Base-by-base conservation (phyloP, 345 rosid genomes). In the Schrenkiella parvula region DNA sequence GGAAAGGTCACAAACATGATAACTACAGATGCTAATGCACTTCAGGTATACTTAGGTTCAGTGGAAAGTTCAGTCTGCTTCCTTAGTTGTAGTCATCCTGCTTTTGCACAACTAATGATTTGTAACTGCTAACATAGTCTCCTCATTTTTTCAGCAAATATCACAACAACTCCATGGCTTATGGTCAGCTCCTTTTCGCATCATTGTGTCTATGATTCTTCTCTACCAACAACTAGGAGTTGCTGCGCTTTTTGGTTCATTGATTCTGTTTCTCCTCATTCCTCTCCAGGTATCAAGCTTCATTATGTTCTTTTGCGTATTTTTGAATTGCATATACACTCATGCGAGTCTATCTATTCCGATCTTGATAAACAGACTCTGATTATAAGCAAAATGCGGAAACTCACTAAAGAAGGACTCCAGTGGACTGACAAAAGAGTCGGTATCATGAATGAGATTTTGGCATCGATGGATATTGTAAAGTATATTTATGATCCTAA, bases 181-280 rank as follows among this genome's bases (percentile, higher is more conserved):
- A 52, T 95, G 99, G 96, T 95, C 99, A 8, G 96, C 99, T 69
- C 99, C 99, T 25, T 89, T 95, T 74, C 95, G 99, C 21, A 95
- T 91, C 61, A 74, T 73, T 48, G 66, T 89, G 64, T 80, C 97
- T 18, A 83, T 95, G 96, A 80, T 83, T 79, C 95, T 95, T 78
- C 93, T 93, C 46, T 95, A 85, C 75, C 93, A 84, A 69, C 95
- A 95, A 75, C 76, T 95, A 32, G 95, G 96, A 65, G 88, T 89
- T 74, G 92, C 99, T 74, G 88, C 99, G 8, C 86, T 91, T 80
- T 80, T 95, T 35, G 97, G 99, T 38, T 84, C 96, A 3, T 34
- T 89, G 54, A 73, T 95, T 73, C 86, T 95, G 29, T 91, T 88
- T 67, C 88, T 91, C 68, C 79, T 88, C 73, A 81, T 91, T 53